Conservation (phyloP, 2,329 filamentous ascomycete species). For the Thielaviopsis ethacetica region DNA sequence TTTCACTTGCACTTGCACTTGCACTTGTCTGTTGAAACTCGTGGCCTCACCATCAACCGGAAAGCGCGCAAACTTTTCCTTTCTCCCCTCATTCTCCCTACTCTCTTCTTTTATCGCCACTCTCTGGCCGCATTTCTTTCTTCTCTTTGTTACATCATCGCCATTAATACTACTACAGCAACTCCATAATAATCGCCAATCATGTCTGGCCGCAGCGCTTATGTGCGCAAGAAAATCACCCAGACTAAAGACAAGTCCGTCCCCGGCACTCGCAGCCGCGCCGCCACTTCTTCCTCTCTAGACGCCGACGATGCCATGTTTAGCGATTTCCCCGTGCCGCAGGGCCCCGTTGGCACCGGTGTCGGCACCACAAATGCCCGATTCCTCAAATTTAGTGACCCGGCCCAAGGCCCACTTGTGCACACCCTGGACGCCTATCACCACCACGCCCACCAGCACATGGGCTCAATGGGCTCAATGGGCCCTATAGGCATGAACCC, state of each 20-base stretch:
- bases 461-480: not conserved
- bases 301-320: constrained; percentile 24
- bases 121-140: constrained; percentile 12
- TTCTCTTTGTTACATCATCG: constrained; percentile 30
- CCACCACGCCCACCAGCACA: not conserved
- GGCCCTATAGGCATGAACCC: not conserved
- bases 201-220: constrained; percentile 43
- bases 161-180: constrained; percentile 16
- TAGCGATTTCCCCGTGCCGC: constrained; percentile 23
- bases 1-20: too few species aligned
- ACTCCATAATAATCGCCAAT: constrained; percentile 7
- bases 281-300: constrained; percentile 23
- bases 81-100: not conserved
- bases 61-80: not conserved
- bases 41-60: not conserved
- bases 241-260: constrained; percentile 24
- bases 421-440: constrained; percentile 12
- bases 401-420: constrained; percentile 15
- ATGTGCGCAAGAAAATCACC: constrained; percentile 42
- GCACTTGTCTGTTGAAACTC: too few species aligned
- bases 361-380: constrained; percentile 27
- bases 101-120: not conserved
- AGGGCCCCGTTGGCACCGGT: constrained; percentile 21
- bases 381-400: constrained; percentile 30
- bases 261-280: constrained; percentile 17